These are phyloP conservation scores for Pyrenochaeta sp. DNA, from an alignment of 2,329 filamentous ascomycete species.

Conservation along the genomic window DNA sequence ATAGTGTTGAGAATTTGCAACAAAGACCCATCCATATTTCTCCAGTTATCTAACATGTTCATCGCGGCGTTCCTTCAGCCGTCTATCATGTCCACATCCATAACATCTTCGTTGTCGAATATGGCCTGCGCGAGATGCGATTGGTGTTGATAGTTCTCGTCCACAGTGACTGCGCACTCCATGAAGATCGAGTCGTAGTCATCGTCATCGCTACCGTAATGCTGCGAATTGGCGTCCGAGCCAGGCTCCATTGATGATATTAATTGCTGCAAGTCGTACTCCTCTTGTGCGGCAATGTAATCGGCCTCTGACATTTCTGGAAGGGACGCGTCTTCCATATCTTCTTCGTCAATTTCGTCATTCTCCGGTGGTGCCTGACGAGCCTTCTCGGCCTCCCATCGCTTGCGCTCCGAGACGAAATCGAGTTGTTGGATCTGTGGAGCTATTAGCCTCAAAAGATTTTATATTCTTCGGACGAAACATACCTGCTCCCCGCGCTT, in stretches of 20 bases:
- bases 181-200: conserved; percentile 71
- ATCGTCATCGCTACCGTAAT: conserved; percentile 63
- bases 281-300: conserved; percentile 50
- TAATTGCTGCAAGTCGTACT: conserved; percentile 55
- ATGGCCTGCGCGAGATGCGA: conserved; percentile 10
- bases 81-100: conserved; percentile 49
- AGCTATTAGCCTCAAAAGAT: conserved; percentile 7
- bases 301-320: conserved; percentile 47
- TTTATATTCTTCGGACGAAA: background rate
- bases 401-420: conserved; percentile 51
- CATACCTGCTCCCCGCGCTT: conserved; percentile 56
- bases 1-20: too few relatives aligned
- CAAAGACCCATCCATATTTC: too few relatives aligned
- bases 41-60: too few relatives aligned
- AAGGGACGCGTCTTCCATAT: conserved; percentile 18
- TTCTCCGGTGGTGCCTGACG: conserved; percentile 48
- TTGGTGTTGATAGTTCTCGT: conserved; percentile 51
- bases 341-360: conserved; percentile 33
- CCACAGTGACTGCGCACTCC: conserved; percentile 60
- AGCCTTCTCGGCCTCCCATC: conserved; percentile 55
- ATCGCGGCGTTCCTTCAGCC: conserved; percentile 26
- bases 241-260: conserved; percentile 53
- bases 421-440: conserved; percentile 58
- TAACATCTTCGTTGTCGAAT: conserved; percentile 32
- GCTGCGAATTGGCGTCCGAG: conserved; percentile 30